These are phyloP conservation scores for Cryomyces minteri DNA, from an alignment of 495 filamentous ascomycete species.

Conservation along the genomic window DNA sequence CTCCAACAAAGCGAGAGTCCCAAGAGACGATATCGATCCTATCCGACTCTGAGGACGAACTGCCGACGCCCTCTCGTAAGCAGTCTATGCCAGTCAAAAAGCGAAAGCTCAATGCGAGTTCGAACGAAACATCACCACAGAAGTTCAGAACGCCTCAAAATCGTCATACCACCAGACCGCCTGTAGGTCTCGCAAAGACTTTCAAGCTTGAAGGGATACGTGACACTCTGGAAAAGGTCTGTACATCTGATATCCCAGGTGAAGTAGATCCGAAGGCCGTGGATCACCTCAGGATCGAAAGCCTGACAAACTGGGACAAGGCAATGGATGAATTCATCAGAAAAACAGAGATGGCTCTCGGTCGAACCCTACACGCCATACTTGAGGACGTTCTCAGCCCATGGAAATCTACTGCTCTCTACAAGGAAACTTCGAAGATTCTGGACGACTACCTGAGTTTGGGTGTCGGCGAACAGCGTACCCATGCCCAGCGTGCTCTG, in stretches of 20 bases:
- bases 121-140: neutral
- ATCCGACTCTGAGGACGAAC: neutral
- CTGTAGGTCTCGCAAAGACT: neutral
- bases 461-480: conserved; percentile 1
- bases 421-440: conserved; percentile 1
- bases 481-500: conserved; percentile 1
- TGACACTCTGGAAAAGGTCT: conserved; percentile 15
- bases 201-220: conserved; percentile 16
- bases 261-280: conserved; percentile 19
- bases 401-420: conserved; percentile 8
- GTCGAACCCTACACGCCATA: neutral
- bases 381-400: conserved; percentile 1
- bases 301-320: conserved; percentile 2
- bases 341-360: conserved; percentile 1
- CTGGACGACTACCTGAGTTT: neutral
- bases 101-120: neutral
- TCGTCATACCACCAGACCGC: neutral
- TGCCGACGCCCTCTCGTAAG: neutral
- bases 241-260: conserved; percentile 15
- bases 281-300: conserved; percentile 10
- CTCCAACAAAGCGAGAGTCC: neutral
- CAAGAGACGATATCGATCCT: neutral
- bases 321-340: conserved; percentile 2
- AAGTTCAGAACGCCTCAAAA: neutral
- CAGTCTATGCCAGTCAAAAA: conserved; percentile 1